Percentiles rank a stretch among this genome's conserved stretches.
phyloP scores from a whole-genome alignment of 768 basidiomycete species.

The Tricholoma flavovirens region DNA sequence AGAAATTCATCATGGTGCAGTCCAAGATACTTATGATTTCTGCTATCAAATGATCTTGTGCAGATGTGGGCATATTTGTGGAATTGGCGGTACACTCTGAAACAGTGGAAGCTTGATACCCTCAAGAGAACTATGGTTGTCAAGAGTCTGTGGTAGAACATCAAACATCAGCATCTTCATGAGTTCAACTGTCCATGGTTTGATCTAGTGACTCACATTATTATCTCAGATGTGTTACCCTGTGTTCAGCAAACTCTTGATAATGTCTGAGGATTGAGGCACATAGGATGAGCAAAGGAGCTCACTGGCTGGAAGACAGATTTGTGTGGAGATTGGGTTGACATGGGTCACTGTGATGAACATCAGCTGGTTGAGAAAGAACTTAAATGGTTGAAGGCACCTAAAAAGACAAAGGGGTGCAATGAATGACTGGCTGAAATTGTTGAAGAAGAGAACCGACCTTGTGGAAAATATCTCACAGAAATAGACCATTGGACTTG shows the following conservation, averaged over 20 bases:
- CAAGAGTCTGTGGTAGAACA: constrained; percentile 12
- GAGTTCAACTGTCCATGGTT: constrained; percentile 17
- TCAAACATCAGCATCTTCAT: constrained; percentile 19
- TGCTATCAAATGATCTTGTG: constrained; percentile 16
- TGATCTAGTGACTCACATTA: constrained; percentile 14
- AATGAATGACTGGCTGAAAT: constrained; percentile 10
- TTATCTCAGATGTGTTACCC: constrained; percentile 10
- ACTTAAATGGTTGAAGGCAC: constrained; percentile 8
- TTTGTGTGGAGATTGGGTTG: constrained; percentile 13
- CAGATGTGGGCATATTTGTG: constrained; percentile 26
- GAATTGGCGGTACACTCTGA: constrained; percentile 23
- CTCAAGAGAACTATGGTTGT: neutral
- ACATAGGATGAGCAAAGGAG: constrained; percentile 10
- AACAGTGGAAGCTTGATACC: constrained; percentile 15
- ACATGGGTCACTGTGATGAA: constrained; percentile 13
- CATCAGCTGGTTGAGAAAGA: constrained; percentile 13
- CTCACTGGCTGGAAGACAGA: constrained; percentile 16
- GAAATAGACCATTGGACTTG: constrained; percentile 16
- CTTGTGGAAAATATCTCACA: constrained; percentile 11
- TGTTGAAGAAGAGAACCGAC: constrained; percentile 7
- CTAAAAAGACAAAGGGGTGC: constrained; percentile 5
- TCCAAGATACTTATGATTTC: constrained; percentile 18
- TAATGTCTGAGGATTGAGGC: constrained; percentile 10
- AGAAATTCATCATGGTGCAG: constrained; percentile 8
- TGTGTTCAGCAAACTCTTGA: constrained; percentile 9